Conservation (phyloP, 2,329 filamentous ascomycete species). For the Aspergillus puulaauensis region DNA sequence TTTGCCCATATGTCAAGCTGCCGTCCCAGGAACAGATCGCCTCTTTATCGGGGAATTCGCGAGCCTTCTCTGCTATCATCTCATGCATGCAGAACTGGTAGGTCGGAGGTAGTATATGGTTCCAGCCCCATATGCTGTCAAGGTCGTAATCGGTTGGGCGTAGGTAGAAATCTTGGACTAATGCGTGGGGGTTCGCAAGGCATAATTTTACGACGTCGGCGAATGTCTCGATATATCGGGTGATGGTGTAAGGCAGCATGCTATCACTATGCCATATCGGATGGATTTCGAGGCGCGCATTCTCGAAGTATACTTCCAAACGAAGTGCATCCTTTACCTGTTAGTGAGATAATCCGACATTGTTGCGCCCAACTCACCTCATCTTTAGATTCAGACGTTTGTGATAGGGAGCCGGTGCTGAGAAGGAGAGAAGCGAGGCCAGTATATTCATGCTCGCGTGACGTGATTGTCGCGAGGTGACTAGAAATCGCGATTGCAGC, state of each 20-base stretch:
- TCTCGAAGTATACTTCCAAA: constrained; percentile 30
- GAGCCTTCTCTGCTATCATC: constrained; percentile 37
- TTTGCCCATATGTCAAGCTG: constrained; percentile 28
- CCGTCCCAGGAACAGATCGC: constrained; percentile 36
- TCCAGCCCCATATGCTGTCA: constrained; percentile 50
- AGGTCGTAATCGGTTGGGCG: constrained; percentile 39
- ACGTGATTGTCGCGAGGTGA: constrained; percentile 19
- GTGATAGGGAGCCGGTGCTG: constrained; percentile 23
- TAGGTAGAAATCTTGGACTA: constrained; percentile 34
- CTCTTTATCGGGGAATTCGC: constrained; percentile 23
- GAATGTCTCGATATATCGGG: constrained; percentile 44
- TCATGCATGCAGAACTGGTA: constrained; percentile 50
- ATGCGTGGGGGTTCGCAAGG: constrained; percentile 26
- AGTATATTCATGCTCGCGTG: neutral
- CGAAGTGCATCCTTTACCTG: constrained; percentile 30
- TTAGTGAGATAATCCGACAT: neutral
- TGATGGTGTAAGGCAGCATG: constrained; percentile 46
- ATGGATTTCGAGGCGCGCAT: constrained; percentile 33
- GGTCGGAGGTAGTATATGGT: constrained; percentile 44
- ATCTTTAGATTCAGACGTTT: constrained; percentile 20
- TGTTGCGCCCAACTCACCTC: constrained; percentile 18
- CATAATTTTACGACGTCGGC: constrained; percentile 41
- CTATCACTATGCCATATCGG: constrained; percentile 44
- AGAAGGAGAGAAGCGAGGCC: constrained; percentile 19
- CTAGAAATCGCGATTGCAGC: constrained; percentile 27